Evolutionary conservation across 202 grass and related monocot species (phyloP).

Genomic region (Panicum hallii): DNA sequence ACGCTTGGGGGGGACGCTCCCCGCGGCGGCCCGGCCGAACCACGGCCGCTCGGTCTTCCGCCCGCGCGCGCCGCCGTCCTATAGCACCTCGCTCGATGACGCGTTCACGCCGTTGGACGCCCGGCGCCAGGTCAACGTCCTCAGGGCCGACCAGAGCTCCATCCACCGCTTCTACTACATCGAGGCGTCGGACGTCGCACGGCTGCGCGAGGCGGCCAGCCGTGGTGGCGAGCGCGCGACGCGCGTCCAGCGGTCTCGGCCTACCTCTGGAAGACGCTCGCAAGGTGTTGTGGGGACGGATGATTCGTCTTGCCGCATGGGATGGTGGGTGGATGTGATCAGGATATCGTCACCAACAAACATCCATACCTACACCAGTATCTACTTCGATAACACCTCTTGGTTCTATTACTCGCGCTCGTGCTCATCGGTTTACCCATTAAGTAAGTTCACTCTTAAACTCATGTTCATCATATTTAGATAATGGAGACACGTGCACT

Average conservation of each 20-base stretch:
- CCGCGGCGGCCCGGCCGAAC: background rate
- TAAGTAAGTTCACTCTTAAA: too few species aligned
- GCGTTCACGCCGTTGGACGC: conserved; percentile 22
- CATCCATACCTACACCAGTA: too few species aligned
- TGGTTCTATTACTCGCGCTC: too few species aligned
- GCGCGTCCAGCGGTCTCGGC: conserved; percentile 51
- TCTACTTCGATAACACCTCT: too few species aligned
- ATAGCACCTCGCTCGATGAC: conserved; percentile 9
- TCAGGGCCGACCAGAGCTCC: background rate
- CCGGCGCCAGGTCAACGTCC: conserved; percentile 28
- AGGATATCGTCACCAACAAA: too few species aligned
- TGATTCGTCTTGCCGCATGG: too few species aligned
- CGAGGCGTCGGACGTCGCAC: conserved; percentile 35
- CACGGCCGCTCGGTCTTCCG: conserved; percentile 48
- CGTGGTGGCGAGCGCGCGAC: conserved; percentile 8
- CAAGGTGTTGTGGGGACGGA: too few species aligned
- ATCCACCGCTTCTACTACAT: conserved; percentile 44
- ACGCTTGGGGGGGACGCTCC: background rate
- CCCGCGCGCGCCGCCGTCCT: conserved; percentile 32
- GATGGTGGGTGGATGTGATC: too few species aligned
- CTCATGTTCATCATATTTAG: too few species aligned
- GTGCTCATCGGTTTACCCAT: too few species aligned
- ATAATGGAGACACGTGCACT: too few species aligned
- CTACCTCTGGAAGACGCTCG: too few species aligned
- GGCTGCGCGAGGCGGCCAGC: conserved; percentile 25